phyloP scores from a whole-genome alignment of 2,329 filamentous ascomycete species.

The Diaporthe sp. region DNA sequence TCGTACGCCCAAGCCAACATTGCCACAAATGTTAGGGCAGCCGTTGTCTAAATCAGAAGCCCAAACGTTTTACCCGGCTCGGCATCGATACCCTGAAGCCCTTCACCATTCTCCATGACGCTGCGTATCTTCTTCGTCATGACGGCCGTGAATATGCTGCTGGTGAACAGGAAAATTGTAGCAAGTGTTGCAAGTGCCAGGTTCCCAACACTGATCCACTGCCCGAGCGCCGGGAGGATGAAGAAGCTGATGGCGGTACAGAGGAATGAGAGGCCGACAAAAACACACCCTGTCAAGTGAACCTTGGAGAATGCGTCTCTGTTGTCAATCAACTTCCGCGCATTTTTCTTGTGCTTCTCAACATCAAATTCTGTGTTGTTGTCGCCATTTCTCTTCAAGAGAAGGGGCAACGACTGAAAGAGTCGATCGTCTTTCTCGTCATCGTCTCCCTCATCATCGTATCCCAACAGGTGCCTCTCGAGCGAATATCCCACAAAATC shows the following conservation, averaged over 20 bases:
- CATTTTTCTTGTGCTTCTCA: neutral
- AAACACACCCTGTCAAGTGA: neutral
- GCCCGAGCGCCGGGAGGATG: neutral
- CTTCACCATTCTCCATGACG: no score
- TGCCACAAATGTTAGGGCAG: neutral
- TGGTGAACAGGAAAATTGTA: neutral
- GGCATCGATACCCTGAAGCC: neutral
- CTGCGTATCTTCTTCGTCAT: no score
- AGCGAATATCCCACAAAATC: neutral
- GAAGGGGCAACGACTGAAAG: no score
- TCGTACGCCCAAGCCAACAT: neutral
- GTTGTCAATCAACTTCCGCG: neutral
- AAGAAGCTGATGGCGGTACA: neutral
- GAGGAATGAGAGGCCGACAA: neutral
- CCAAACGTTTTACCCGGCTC: neutral
- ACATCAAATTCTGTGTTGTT: neutral
- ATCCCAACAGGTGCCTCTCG: neutral
- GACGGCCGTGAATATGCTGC: slow-evolving; percentile 1
- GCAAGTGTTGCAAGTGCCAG: neutral
- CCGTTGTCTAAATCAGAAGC: neutral
- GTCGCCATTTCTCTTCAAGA: neutral
- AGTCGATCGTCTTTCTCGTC: no score
- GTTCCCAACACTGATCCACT: neutral
- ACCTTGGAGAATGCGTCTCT: neutral
- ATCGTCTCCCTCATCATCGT: no score